These are phyloP conservation scores for Suhomyces ambrosiae DNA, from an alignment of 1,139 yeast species.

Conservation along the genomic window DNA sequence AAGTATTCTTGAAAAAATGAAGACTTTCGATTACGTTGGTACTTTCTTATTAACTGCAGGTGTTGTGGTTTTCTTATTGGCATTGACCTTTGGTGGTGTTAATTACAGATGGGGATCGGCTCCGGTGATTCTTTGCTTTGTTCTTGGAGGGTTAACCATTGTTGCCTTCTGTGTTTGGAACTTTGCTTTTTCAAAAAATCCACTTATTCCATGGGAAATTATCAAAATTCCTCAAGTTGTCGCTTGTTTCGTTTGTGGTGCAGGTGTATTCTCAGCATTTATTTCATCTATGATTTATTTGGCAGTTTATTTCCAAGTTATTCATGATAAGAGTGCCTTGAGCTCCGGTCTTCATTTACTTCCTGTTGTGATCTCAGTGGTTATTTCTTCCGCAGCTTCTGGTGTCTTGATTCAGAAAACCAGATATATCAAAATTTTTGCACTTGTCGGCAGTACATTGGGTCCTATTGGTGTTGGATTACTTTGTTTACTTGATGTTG, in stretches of 20 bases:
- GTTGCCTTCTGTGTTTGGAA: slow-evolving; percentile 50
- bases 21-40: slow-evolving; percentile 49
- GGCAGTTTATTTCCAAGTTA: slow-evolving; percentile 41
- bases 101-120: slow-evolving; percentile 54
- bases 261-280: slow-evolving; percentile 14
- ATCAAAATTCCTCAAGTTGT: slow-evolving; percentile 26
- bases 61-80: slow-evolving; percentile 47
- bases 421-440: slow-evolving; percentile 34
- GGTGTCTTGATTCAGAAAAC: slow-evolving; percentile 36
- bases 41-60: slow-evolving; percentile 43
- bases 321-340: slow-evolving; percentile 35
- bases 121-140: slow-evolving; percentile 54
- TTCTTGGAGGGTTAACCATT: slow-evolving; percentile 50
- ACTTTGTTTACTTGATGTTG: slow-evolving; percentile 32
- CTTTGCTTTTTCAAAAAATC: slow-evolving; percentile 45
- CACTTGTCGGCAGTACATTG: slow-evolving; percentile 27
- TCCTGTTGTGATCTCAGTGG: slow-evolving; percentile 40
- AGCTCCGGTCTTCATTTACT: slow-evolving; percentile 42
- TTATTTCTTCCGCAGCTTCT: slow-evolving; percentile 29
- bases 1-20: slow-evolving; percentile 39
- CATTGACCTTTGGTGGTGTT: slow-evolving; percentile 55
- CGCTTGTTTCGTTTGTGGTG: slow-evolving; percentile 23
- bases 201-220: slow-evolving; percentile 48
- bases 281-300: slow-evolving; percentile 15
- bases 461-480: slow-evolving; percentile 41